Base-by-base conservation (phyloP, 768 basidiomycete species). In the Lentinula guzmanii region DNA sequence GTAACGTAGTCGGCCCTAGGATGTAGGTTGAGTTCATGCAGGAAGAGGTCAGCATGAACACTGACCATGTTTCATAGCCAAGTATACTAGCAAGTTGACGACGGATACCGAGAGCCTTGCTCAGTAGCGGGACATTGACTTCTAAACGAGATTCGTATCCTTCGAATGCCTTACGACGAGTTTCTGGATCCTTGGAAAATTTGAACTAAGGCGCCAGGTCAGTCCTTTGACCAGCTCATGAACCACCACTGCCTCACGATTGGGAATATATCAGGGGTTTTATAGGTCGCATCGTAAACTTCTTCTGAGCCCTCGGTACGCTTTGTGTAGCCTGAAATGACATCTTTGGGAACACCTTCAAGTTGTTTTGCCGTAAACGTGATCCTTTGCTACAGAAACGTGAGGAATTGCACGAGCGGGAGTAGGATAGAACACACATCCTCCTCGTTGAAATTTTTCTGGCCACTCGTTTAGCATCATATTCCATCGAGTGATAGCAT, bases 381-480 rank as follows among this genome's bases (percentile, higher is more conserved):
- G 52, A 91, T 76, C 31, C 75, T 71, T 24, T 81, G 85, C 89
- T 91, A 61, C 0, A 18, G 52, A 41, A 58, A 42, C 7, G 54
- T 42, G 24, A 37, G 5, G n/a, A 7, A 33, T 21, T 63, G 10
- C 21, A 10, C 53, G 39, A 31, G 16, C 10, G 11, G 31, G 34
- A 13, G 4, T 18, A 13, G 21, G 21, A 21, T 37, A 16, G 4
- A 18, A 64, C 77, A 61, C 64, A 89, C 90, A 48, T 89, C 86
- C 69, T 95, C 93, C 72, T 95, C 92, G 66, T 93, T 93, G 75
- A 89, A 92, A 75, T 93, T 91, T 86, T 89, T 91, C 87, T 90
- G 58, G 4, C 45, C 35, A 42, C n/a, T 11, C 54, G 7, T n/a
- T 10, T 45, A 53, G 28, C 62, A 50, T 45, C 28, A 33, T 11